These are phyloP conservation scores for Populus trichocarpa DNA, from an alignment of 441 rosid genomes.

Conservation along the genomic window DNA sequence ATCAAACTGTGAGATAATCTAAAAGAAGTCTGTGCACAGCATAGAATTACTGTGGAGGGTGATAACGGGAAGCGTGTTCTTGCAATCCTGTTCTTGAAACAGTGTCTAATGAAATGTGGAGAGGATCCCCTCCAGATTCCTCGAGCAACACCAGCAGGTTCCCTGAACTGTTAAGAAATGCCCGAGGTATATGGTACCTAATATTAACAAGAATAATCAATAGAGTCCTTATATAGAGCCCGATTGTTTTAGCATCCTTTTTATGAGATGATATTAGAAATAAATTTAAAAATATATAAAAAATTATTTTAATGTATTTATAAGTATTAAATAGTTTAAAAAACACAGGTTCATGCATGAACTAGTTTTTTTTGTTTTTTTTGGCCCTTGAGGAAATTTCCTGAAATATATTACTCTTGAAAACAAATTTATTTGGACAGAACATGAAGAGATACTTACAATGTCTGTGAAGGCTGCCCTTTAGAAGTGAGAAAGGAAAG, in stretches of 20 bases:
- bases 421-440: neutral
- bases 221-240: no score
- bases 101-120: slow-evolving; percentile 45
- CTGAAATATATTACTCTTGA: neutral
- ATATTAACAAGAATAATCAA: neutral
- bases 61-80: slow-evolving; percentile 2
- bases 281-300: no score
- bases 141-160: slow-evolving; percentile 60
- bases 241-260: neutral
- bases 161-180: slow-evolving; percentile 38
- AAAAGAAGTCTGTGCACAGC: neutral
- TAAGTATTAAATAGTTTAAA: no score
- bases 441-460: slow-evolving; percentile 8
- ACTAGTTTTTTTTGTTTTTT: no score
- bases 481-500: slow-evolving; percentile 50
- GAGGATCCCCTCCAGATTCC: slow-evolving; percentile 69
- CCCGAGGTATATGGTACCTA: slow-evolving; percentile 73
- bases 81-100: slow-evolving; percentile 31
- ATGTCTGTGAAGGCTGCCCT: slow-evolving; percentile 64
- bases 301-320: no score
- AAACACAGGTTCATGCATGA: neutral
- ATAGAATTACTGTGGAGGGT: slow-evolving; percentile 2
- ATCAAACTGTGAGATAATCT: neutral
- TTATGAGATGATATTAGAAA: neutral
- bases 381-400: no score